Base-by-base conservation (phyloP, 176 grass and related monocot species). In the Panicum miliaceum region DNA sequence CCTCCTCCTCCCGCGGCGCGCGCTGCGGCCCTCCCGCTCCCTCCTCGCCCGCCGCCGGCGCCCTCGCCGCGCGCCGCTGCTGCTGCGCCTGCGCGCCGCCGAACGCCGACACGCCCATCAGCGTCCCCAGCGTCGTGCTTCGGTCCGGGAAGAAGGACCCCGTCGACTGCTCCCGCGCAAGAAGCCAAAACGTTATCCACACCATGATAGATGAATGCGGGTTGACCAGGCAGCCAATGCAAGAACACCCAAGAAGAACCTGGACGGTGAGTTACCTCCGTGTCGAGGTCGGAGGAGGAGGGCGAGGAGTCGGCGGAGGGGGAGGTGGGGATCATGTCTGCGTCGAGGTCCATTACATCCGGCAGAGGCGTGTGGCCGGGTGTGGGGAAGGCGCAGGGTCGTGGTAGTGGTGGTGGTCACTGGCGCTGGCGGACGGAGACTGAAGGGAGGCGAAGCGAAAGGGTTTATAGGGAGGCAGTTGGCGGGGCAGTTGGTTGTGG, bases 271-370 rank as follows among this genome's bases (percentile, higher is more conserved):
- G 5, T 54, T 79, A 98, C 96, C 93, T 99, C 93, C 23, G 96
- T 99, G 86, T 99, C 96, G 64, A 99, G 89, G 83, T 99, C 96
- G 85, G 96, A 99, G 78, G 97, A 99, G 40, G 90, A 99, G 52
- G 75, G 77, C 67, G 93, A 99, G 40, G 93, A 94, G 84, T 94
- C 86, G 36, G 88, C 87, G 29, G 97, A 89, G 20, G 97, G 88
- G 7, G 93, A 96, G 41, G 91, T 96, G 10, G 91, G 93, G 42
- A 96, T 79, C 77, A 89, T 85, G 72, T 89, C 91, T 64, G 75
- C 71, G 57, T 96, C 90, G 41, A 80, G 52, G 80, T 96, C 97
- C 97, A 99, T 94, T 73, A 20, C 52, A 20, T 34, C 26, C 16
- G 81, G 73, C 54, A 8, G 9, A 36, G 14, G n/a, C 7, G 75